Evolutionary conservation across 2,329 filamentous ascomycete genomes (phyloP).

Genomic region (Penicillium sp.): DNA sequence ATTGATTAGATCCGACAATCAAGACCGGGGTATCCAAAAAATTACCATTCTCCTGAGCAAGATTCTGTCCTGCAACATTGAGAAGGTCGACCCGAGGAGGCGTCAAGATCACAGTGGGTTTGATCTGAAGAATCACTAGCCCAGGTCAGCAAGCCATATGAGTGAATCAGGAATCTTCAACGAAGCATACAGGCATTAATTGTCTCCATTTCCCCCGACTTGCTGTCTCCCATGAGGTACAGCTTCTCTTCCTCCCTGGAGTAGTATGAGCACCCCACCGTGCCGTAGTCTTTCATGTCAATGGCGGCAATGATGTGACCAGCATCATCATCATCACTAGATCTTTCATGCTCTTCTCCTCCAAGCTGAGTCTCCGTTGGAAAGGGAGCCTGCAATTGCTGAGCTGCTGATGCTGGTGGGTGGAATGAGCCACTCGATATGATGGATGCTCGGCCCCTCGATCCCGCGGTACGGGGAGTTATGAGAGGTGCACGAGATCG

Average conservation of each 20-base stretch:
- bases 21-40: background rate
- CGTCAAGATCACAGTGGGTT: slow-evolving; percentile 57
- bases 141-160: slow-evolving; percentile 12
- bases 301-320: slow-evolving; percentile 76
- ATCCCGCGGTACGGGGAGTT: slow-evolving; percentile 11
- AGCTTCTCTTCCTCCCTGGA: slow-evolving; percentile 64
- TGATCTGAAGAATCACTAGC: slow-evolving; percentile 57
- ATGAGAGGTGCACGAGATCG: slow-evolving; percentile 8
- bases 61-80: slow-evolving; percentile 36
- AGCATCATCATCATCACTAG: slow-evolving; percentile 49
- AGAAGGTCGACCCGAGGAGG: slow-evolving; percentile 53
- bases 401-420: slow-evolving; percentile 5
- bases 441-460: slow-evolving; percentile 4
- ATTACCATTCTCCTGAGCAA: slow-evolving; percentile 36
- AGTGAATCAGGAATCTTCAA: background rate
- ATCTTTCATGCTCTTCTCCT: slow-evolving; percentile 31
- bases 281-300: slow-evolving; percentile 64
- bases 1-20: background rate
- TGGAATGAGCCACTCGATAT: slow-evolving; percentile 1
- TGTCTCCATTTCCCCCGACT: slow-evolving; percentile 62
- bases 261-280: slow-evolving; percentile 81
- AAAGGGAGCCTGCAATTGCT: slow-evolving; percentile 9
- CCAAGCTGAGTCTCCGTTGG: slow-evolving; percentile 3
- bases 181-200: slow-evolving; percentile 52
- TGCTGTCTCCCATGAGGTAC: slow-evolving; percentile 71